Evolutionary conservation across 768 basidiomycete species (phyloP).

Genomic region (Tricholoma hemisulphureum): DNA sequence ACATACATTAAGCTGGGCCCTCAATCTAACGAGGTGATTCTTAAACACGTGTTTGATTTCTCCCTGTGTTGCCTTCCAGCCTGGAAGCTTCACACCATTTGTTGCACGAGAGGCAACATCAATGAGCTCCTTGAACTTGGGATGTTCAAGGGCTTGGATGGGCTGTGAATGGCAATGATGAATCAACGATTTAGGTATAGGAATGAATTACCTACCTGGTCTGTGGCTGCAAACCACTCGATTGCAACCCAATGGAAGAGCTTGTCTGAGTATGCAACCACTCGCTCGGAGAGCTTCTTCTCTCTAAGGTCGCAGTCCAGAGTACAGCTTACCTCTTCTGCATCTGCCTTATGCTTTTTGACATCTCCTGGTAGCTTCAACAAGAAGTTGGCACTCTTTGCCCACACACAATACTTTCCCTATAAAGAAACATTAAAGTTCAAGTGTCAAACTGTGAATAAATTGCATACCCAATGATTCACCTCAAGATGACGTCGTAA

Average conservation of each 20-base stretch:
- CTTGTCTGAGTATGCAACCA: slow-evolving; percentile 28
- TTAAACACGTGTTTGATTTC: background rate
- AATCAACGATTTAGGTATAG: slow-evolving; percentile 38
- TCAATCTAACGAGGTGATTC: background rate
- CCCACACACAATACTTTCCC: no score
- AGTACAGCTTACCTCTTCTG: slow-evolving; percentile 9
- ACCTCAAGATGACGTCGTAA: background rate
- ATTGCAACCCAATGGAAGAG: slow-evolving; percentile 28
- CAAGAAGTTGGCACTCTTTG: no score
- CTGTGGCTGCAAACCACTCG: slow-evolving; percentile 40
- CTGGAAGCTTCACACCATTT: no score
- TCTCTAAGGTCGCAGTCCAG: slow-evolving; percentile 29
- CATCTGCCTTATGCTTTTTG: no score
- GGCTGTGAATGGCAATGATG: slow-evolving; percentile 36
- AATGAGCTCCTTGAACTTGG: slow-evolving; percentile 24
- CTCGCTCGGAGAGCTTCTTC: slow-evolving; percentile 9
- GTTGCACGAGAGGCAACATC: background rate
- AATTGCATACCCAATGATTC: background rate
- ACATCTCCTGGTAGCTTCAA: no score
- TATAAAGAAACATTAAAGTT: no score
- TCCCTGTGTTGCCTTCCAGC: background rate
- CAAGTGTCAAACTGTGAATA: no score
- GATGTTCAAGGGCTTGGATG: no score
- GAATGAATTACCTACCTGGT: slow-evolving; percentile 31
- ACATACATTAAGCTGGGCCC: background rate